phyloP scores from a whole-genome alignment of 805 yeast species.

The Debaryomyces maramus region DNA sequence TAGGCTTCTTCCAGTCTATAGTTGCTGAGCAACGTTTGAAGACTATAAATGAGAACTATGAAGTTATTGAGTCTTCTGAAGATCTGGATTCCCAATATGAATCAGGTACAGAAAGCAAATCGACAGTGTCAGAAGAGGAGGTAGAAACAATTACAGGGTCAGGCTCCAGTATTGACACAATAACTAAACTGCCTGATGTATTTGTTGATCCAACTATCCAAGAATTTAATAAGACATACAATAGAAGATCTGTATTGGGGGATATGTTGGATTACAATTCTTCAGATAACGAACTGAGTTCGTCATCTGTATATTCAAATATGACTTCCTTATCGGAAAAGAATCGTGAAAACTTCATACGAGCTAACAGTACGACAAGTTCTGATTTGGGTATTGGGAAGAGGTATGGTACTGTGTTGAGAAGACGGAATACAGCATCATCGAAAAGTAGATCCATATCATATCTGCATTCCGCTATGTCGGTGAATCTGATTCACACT shows the following conservation, averaged over 20 bases:
- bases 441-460: not conserved
- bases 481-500: too few relatives aligned
- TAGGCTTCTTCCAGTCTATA: constrained; percentile 31
- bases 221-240: constrained; percentile 26
- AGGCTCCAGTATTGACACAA: not conserved
- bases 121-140: not conserved
- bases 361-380: not conserved
- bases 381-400: constrained; percentile 13
- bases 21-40: constrained; percentile 1
- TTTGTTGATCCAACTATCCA: constrained; percentile 16
- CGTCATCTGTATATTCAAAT: constrained; percentile 1
- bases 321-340: not conserved
- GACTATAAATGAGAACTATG: not conserved
- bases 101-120: not conserved
- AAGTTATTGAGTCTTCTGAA: not conserved
- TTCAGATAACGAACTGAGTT: constrained; percentile 11
- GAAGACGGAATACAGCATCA: constrained; percentile 3
- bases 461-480: not conserved
- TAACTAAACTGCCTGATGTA: not conserved
- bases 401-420: constrained; percentile 17
- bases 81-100: not conserved
- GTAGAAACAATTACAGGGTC: not conserved
- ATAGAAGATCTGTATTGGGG: constrained; percentile 43
- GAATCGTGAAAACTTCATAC: not conserved
- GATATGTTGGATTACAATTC: constrained; percentile 48